Percentiles rank a stretch among this genome's conserved stretches.
Evolutionary conservation across 2,329 filamentous ascomycete genomes (phyloP).

Genomic region (Phaeosphaeriaceae sp.): DNA sequence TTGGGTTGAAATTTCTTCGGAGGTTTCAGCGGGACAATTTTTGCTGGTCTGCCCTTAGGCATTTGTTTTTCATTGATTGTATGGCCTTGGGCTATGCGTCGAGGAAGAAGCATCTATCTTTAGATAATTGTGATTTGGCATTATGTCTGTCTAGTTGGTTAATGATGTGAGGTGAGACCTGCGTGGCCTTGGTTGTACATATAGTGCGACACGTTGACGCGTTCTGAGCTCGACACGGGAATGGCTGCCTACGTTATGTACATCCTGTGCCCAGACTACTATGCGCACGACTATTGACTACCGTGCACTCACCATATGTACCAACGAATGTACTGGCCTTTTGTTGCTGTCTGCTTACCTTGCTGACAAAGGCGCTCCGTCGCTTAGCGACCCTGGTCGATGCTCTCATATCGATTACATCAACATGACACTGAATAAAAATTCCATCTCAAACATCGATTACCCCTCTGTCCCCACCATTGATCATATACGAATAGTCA

Average conservation of each 20-base stretch:
- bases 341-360: neutral
- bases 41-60: slow-evolving; percentile 23
- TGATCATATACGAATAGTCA: slow-evolving; percentile 19
- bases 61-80: slow-evolving; percentile 49
- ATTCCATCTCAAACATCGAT: slow-evolving; percentile 21
- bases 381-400: neutral
- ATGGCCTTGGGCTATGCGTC: slow-evolving; percentile 39
- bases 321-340: neutral
- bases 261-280: too few relatives aligned
- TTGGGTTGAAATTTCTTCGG: slow-evolving; percentile 41
- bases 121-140: neutral
- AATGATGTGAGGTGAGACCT: neutral
- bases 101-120: slow-evolving; percentile 41
- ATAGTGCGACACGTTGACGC: neutral
- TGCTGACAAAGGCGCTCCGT: neutral
- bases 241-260: too few relatives aligned
- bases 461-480: slow-evolving; percentile 9
- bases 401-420: slow-evolving; percentile 27
- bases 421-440: slow-evolving; percentile 34
- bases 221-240: too few relatives aligned
- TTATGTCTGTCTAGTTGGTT: neutral
- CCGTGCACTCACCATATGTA: neutral
- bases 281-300: neutral
- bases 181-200: neutral
- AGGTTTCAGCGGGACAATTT: slow-evolving; percentile 41